Evolutionary conservation across 2,329 filamentous ascomycete genomes (phyloP).

Genomic region (Aspergillus sojae): DNA sequence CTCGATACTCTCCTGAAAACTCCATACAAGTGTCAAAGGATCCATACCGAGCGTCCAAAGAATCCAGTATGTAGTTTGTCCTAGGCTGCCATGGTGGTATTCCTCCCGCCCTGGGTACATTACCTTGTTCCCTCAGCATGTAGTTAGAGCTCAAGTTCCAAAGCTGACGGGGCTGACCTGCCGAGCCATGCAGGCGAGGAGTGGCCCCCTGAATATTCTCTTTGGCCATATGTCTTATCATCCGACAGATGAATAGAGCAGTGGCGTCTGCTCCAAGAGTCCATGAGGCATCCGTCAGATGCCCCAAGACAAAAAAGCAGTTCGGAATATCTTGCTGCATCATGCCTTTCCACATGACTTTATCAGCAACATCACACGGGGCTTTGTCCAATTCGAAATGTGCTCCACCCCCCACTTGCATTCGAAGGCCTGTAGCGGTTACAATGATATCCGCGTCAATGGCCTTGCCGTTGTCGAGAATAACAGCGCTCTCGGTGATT

Average conservation of each 20-base stretch:
- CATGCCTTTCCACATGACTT: conserved; percentile 35
- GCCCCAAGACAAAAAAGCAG: conserved; percentile 32
- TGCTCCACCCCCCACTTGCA: conserved; percentile 30
- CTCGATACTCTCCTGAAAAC: too few relatives aligned
- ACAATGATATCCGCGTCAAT: conserved; percentile 36
- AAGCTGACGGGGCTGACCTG: background rate
- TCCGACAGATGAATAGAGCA: conserved; percentile 26
- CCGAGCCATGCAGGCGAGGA: background rate
- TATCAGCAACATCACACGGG: conserved; percentile 21
- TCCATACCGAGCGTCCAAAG: background rate
- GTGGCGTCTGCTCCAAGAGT: conserved; percentile 37
- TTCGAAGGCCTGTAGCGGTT: conserved; percentile 38
- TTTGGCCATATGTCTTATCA: conserved; percentile 22
- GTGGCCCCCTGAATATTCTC: background rate
- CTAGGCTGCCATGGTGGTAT: background rate
- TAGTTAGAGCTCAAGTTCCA: background rate
- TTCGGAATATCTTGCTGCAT: conserved; percentile 41
- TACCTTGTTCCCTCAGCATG: background rate
- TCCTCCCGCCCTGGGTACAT: background rate
- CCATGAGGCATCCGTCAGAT: conserved; percentile 34
- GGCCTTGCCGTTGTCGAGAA: conserved; percentile 42
- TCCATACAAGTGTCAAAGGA: too few relatives aligned
- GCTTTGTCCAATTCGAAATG: conserved; percentile 29
- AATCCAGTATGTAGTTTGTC: background rate
- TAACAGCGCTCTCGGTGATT: conserved; percentile 49